Conservation (phyloP, 1,284 basidiomycete species). For the Trichosporon ovoides region DNA sequence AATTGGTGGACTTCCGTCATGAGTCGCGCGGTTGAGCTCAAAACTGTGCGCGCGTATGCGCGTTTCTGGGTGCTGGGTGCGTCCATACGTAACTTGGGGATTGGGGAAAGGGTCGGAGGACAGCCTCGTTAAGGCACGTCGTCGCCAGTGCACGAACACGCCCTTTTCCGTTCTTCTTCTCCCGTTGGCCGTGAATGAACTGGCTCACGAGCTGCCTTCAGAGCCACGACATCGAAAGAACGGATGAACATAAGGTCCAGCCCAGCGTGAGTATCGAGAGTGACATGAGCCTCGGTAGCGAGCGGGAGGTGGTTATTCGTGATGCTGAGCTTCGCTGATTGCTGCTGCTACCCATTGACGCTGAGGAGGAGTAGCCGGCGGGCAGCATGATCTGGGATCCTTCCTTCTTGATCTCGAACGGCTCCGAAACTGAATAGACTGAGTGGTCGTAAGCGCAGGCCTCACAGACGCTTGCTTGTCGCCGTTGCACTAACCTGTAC, state of each 20-base stretch:
- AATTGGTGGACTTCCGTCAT: too few species aligned
- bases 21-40: too few species aligned
- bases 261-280: background rate
- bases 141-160: too few species aligned
- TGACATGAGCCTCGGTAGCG: background rate
- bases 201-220: background rate
- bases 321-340: background rate
- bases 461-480: too few species aligned
- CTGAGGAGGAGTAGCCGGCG: background rate
- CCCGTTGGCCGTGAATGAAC: too few species aligned
- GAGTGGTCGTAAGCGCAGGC: background rate
- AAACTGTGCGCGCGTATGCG: too few species aligned
- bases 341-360: background rate
- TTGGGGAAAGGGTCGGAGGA: too few species aligned
- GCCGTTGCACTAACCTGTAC: background rate
- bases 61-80: too few species aligned
- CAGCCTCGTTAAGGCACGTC: too few species aligned
- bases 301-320: background rate
- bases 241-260: background rate
- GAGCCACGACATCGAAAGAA: background rate
- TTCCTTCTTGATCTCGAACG: slow-evolving; percentile 16
- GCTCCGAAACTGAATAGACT: slow-evolving; percentile 13
- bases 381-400: slow-evolving; percentile 12
- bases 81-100: too few species aligned
- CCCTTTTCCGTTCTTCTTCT: too few species aligned